Base-by-base conservation (phyloP, 2,329 filamentous ascomycete genomes). In the Didymellaceae sp. region DNA sequence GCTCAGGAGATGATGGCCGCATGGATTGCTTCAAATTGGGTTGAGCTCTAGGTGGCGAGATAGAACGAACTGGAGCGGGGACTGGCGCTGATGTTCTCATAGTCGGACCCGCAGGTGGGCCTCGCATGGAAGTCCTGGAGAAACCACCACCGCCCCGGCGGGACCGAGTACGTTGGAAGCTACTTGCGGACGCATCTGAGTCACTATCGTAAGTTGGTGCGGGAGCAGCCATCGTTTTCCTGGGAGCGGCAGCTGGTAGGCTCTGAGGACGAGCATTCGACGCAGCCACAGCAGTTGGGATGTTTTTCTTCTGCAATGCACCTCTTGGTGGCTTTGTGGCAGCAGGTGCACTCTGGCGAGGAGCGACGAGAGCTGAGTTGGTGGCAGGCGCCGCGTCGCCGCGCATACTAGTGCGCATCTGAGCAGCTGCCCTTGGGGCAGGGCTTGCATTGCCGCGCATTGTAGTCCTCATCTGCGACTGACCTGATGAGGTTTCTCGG, bases 121-220 rank as follows among this genome's bases (percentile, higher is more conserved):
- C 58, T 30, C 91, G 82, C 89, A 96, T 89, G 1, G 89, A 90
- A 42, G 79, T 86, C 78, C 96, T 90, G 1, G 77, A 81, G 44
- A 85, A 82, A 18, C 74, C 65, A 4, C 77, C 76, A 0, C 79
- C 79, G 33, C 78, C 63, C 2, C 51, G 51, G 49, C 75, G 68
- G 28, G 80, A 75, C 54, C 82, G 59, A 22, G 57, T 53, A 21
- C 90, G 86, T 65, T 84, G 88, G 76, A 96, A 96, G 68, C 90
- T 96, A 74, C 89, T 96, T 17, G 74, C 77, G 4, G 78, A 80
- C 26, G 77, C 77, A 53, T 73, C 73, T 13, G 72, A 75, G 45
- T 78, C 77, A 39, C 75, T 71, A n/a, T 73, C 67, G 31, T 71
- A 68, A 1, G 66, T 68, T 13, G 62, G 63, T 4, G 42, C 61